Evolutionary conservation across 2,329 filamentous ascomycete species (phyloP).

Genomic region (Pseudogymnoascus sp.): DNA sequence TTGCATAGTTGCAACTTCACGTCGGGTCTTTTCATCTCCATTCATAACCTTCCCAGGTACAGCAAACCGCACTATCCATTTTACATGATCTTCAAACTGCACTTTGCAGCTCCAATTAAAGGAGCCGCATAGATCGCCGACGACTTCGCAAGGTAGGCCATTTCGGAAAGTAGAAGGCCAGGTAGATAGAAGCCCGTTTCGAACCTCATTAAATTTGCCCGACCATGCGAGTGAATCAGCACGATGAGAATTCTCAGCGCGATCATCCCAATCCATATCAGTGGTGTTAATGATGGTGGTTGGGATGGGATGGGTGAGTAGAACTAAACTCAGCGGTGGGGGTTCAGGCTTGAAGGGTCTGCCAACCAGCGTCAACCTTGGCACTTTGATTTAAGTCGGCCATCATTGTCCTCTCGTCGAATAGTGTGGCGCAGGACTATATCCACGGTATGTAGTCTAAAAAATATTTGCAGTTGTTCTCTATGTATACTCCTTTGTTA

Average conservation of each 20-base stretch:
- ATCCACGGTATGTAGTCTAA: not conserved
- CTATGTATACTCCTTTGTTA: not conserved
- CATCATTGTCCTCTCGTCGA: not conserved
- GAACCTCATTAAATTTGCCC: not conserved
- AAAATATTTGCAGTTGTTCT: too few relatives aligned
- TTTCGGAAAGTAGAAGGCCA: not conserved
- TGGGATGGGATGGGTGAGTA: not conserved
- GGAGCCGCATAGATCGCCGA: not conserved
- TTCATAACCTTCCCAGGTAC: slow-evolving; percentile 15
- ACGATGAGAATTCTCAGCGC: not conserved
- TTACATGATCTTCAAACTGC: not conserved
- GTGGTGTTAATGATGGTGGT: not conserved
- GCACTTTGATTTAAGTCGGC: not conserved
- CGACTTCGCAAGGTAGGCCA: not conserved
- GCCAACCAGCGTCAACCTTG: not conserved
- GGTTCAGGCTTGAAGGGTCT: not conserved
- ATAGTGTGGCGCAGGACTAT: not conserved
- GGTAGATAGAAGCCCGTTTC: not conserved
- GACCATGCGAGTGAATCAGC: not conserved
- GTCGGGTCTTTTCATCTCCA: slow-evolving; percentile 15
- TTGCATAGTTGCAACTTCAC: slow-evolving; percentile 16
- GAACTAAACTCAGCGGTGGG: too few relatives aligned
- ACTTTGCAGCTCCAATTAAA: not conserved
- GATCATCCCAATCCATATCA: not conserved
- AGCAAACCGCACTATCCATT: slow-evolving; percentile 14